Evolutionary conservation across 2,329 filamentous ascomycete genomes (phyloP), one percentile per base, ranked within the genome.

Genomic region (Trichoderma aggressivum): DNA sequence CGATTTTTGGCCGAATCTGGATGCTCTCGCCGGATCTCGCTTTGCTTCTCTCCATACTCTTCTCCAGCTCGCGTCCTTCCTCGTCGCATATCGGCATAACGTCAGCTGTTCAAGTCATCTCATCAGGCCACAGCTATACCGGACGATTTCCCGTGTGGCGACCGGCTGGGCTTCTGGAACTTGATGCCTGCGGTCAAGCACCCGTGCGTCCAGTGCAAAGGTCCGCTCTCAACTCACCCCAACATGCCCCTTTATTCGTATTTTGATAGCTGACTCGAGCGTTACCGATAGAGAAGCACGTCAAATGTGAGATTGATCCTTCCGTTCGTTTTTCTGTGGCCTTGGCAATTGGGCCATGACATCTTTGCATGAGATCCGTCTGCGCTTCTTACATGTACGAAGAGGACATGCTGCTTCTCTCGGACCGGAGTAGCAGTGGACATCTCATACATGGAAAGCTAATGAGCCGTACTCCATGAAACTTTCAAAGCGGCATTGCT

Each of bases 181-280:
- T 61, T 60, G 14, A 80, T 80, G 79, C 79, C 79, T 71, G 74
- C 76, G 62, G 77, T 78, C 43, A 79, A 80, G 72, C 76, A 77
- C 66, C 79, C 79, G 63, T 80, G 79, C 70, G 72, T 78, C 43
- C 79, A 80, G 56, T 80, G 79, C 76, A 80, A 80, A 80, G 79
- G 79, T 80, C 43, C 53, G 71, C 69, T 14, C 7, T 18, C 43
- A 60, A 56, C 39, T 16, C 24, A 58, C 60, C 64, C 21, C 8
- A 34, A 53, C 34, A 12, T n/a, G 43, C 64, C 65, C 26, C 7
- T 24, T 24, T 56, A 24, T 26, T 30, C 55, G 63, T 53, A 36
- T 7, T 56, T 43, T n/a, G 28, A 3, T 36, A 39, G 28, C 64
- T 71, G 55, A 71, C 50, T 18, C 6, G 39, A 53, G 3, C 21